These are phyloP conservation scores for Amanita exitialis DNA, from an alignment of 768 basidiomycete species.

Conservation along the genomic window DNA sequence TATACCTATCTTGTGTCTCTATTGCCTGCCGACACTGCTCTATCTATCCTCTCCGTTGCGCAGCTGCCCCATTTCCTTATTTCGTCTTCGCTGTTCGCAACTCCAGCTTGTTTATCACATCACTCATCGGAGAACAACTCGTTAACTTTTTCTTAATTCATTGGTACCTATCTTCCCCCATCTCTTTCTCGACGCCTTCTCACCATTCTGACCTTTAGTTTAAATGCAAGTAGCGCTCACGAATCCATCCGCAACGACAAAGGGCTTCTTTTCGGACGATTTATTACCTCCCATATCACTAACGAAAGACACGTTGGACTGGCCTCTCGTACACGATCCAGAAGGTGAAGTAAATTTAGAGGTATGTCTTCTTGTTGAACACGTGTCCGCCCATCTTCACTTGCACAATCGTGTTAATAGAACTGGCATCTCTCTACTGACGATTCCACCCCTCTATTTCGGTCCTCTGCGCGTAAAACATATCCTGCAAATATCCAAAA, in stretches of 20 bases:
- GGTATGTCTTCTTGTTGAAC: constrained; percentile 23
- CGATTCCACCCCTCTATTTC: constrained; percentile 24
- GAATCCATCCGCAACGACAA: constrained; percentile 35
- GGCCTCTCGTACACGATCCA: constrained; percentile 40
- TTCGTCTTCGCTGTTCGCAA: constrained; percentile 11
- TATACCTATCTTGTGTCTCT: constrained; percentile 40
- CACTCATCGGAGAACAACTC: constrained; percentile 16
- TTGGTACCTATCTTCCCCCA: constrained; percentile 23
- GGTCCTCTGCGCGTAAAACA: constrained; percentile 17
- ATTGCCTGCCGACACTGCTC: constrained; percentile 10
- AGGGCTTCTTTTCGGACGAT: constrained; percentile 27
- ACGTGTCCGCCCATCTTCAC: constrained; percentile 24
- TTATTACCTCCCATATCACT: constrained; percentile 24
- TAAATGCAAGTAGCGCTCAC: constrained; percentile 68
- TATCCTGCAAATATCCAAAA: constrained; percentile 28
- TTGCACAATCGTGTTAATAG: constrained; percentile 16
- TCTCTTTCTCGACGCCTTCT: constrained; percentile 14
- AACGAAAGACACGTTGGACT: constrained; percentile 31
- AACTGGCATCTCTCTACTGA: constrained; percentile 37
- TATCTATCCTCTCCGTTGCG: constrained; percentile 16
- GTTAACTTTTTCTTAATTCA: constrained; percentile 29
- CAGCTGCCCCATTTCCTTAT: constrained; percentile 8
- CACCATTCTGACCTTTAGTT: constrained; percentile 27
- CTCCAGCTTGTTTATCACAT: constrained; percentile 12
- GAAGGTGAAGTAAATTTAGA: constrained; percentile 32